Percentiles rank a stretch among this genome's conserved stretches.
These are phyloP conservation scores for Ilyonectria robusta DNA, from an alignment of 2,329 filamentous ascomycete genomes.

Conservation along the genomic window DNA sequence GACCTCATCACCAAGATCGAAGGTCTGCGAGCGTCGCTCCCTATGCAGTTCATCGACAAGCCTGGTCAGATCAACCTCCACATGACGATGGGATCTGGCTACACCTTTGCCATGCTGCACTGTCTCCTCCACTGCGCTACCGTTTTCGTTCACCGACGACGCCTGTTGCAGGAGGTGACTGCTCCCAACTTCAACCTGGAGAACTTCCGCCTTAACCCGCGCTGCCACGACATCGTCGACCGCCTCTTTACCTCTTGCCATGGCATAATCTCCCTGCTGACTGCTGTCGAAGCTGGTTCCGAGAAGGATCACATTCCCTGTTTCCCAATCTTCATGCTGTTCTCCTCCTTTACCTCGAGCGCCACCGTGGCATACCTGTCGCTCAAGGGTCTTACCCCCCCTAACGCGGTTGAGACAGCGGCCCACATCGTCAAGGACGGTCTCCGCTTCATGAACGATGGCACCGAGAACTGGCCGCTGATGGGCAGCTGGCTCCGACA, in stretches of 20 bases:
- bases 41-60: slow-evolving; percentile 73
- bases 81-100: slow-evolving; percentile 75
- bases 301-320: slow-evolving; percentile 73
- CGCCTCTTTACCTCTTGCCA: slow-evolving; percentile 72
- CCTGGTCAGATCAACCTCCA: slow-evolving; percentile 73
- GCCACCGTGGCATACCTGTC: slow-evolving; percentile 74
- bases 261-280: slow-evolving; percentile 69
- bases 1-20: slow-evolving; percentile 69
- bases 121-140: slow-evolving; percentile 73
- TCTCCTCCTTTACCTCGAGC: slow-evolving; percentile 73
- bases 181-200: slow-evolving; percentile 67
- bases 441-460: slow-evolving; percentile 71
- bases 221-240: slow-evolving; percentile 68
- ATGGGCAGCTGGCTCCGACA: slow-evolving; percentile 73
- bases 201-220: slow-evolving; percentile 65
- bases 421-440: slow-evolving; percentile 71
- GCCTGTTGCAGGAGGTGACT: slow-evolving; percentile 71
- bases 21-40: slow-evolving; percentile 66
- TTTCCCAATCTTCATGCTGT: slow-evolving; percentile 75
- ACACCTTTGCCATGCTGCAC: slow-evolving; percentile 74
- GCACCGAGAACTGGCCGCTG: slow-evolving; percentile 72
- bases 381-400: slow-evolving; percentile 72
- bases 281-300: slow-evolving; percentile 68
- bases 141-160: slow-evolving; percentile 72
- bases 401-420: slow-evolving; percentile 70